Percentiles rank a stretch among this genome's conserved stretches.
Evolutionary conservation across 345 rosid genomes (phyloP).

Genomic region (Eucalyptus regnans): DNA sequence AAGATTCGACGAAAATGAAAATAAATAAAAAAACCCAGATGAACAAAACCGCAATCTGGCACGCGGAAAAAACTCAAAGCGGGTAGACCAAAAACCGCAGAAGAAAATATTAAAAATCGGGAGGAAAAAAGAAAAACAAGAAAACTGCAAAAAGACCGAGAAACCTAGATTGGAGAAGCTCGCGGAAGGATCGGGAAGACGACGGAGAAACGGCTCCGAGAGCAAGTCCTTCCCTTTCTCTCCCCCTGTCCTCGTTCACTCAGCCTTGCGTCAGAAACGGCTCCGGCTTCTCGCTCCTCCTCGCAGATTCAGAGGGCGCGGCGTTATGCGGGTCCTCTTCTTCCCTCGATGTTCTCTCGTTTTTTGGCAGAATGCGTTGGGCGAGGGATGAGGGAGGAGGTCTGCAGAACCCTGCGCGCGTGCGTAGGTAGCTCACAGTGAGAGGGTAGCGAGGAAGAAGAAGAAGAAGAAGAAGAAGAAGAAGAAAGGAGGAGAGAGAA

Average conservation of each 20-base stretch:
- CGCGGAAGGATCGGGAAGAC: background rate
- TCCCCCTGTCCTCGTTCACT: background rate
- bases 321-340: background rate
- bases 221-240: background rate
- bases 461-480: background rate
- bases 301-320: background rate
- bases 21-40: background rate
- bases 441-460: background rate
- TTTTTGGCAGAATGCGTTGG: background rate
- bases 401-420: background rate
- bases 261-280: background rate
- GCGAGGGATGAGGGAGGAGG: background rate
- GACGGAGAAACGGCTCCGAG: background rate
- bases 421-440: background rate
- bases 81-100: background rate
- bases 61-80: background rate
- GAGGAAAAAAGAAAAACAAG: background rate
- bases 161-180: background rate
- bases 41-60: background rate
- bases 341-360: background rate
- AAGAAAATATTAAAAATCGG: background rate
- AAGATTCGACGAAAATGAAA: background rate
- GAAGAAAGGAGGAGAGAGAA: background rate
- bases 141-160: background rate
- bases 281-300: background rate